These are phyloP conservation scores for Jacaranda mimosifolia DNA, from an alignment of 257 asterid genomes.

Conservation along the genomic window DNA sequence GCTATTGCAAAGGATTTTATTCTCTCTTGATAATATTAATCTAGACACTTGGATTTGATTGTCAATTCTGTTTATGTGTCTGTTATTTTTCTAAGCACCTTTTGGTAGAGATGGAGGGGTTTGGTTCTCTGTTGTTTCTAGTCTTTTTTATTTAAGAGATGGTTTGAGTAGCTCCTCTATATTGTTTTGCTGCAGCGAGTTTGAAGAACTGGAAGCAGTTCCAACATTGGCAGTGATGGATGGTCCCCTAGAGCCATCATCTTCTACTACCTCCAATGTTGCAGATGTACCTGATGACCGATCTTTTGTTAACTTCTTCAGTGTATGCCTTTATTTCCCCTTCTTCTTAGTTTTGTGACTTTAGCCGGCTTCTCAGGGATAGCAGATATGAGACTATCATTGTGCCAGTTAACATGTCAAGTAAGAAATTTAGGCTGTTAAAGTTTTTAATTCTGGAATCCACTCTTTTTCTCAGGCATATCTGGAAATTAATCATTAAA, in stretches of 20 bases:
- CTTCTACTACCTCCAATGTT: constrained; percentile 45
- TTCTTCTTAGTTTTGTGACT: constrained; percentile 9
- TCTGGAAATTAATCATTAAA: constrained; percentile 19
- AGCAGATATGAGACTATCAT: constrained; percentile 4
- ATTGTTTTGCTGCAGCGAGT: constrained; percentile 56
- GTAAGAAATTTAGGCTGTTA: constrained; percentile 7
- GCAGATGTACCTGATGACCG: constrained; percentile 63
- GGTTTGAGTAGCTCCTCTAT: constrained; percentile 15
- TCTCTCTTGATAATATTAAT: background rate
- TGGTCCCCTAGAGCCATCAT: constrained; percentile 71
- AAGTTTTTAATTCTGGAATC: background rate
- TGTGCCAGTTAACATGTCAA: constrained; percentile 24
- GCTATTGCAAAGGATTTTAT: constrained; percentile 17
- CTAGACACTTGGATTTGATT: background rate
- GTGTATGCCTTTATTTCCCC: constrained; percentile 50
- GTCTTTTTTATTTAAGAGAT: background rate
- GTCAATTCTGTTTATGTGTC: background rate
- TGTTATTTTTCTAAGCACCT: background rate
- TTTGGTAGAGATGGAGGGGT: background rate
- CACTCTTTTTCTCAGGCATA: constrained; percentile 11
- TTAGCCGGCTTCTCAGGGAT: constrained; percentile 10
- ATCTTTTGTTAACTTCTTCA: constrained; percentile 66
- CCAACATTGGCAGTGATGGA: constrained; percentile 73
- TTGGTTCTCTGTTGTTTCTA: constrained; percentile 16
- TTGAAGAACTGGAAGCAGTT: constrained; percentile 75